phyloP scores from a whole-genome alignment of 208 protist genomes.

The Entamoeba nuttalli region DNA sequence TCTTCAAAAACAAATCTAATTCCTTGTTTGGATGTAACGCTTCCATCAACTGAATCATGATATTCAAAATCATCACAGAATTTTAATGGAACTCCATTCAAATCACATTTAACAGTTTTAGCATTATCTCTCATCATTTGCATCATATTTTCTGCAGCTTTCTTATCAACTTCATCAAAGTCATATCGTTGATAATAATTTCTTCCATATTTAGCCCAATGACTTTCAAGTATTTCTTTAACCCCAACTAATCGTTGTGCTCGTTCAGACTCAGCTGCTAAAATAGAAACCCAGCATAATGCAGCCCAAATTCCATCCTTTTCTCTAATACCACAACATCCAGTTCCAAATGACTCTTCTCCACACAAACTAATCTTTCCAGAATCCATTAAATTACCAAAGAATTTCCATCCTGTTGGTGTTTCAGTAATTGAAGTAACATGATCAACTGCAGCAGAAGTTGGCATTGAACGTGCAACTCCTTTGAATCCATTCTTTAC shows the following conservation, averaged over 20 bases:
- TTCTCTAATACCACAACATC: slow-evolving; percentile 73
- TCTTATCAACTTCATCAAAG: slow-evolving; percentile 73
- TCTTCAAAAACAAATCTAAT: slow-evolving; percentile 75
- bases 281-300: slow-evolving; percentile 75
- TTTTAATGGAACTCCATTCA: background rate
- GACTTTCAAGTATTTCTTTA: slow-evolving; percentile 62
- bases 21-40: slow-evolving; percentile 62
- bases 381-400: slow-evolving; percentile 82
- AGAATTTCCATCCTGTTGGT: slow-evolving; percentile 95
- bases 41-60: slow-evolving; percentile 74
- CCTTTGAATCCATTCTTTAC: slow-evolving; percentile 48
- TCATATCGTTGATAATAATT: slow-evolving; percentile 86
- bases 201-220: slow-evolving; percentile 79
- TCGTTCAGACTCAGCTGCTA: slow-evolving; percentile 25
- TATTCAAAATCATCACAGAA: slow-evolving; percentile 79
- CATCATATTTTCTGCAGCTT: slow-evolving; percentile 43
- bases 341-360: slow-evolving; percentile 92
- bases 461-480: slow-evolving; percentile 82
- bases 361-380: slow-evolving; percentile 72
- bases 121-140: background rate
- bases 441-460: slow-evolving; percentile 65
- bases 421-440: slow-evolving; percentile 68
- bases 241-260: background rate
- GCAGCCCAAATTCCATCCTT: slow-evolving; percentile 94
- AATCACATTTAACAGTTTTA: background rate